Evolutionary conservation across 306 rosid species (phyloP), one percentile per base, ranked within the genome.

Genomic region (Mimosa pudica): DNA sequence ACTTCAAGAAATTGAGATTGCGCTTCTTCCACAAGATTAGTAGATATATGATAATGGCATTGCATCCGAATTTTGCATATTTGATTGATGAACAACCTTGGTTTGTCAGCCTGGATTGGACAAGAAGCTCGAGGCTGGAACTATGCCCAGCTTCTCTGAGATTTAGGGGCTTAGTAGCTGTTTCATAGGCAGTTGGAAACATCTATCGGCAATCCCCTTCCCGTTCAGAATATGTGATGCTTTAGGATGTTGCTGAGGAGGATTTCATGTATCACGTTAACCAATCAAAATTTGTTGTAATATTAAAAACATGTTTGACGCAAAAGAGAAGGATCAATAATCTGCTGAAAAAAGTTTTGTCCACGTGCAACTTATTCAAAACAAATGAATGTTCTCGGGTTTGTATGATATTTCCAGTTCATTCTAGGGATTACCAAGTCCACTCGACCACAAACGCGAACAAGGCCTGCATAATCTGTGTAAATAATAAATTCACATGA

Each of bases 1-100:
- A 7, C 98, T 95, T 83, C 98, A 95, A 73, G 98, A 95, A 80
- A 95, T 95, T 71, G 98, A 95, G 89, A 95, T 95, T 48, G 98
- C 98, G 3, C 98, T 95, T 80, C 98, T 95, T 78, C 91, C 97
- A 7, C 96, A 90, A 76, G 92, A 95, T 64, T 91, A 90, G 84
- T 74, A 58, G 60, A 79, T 85, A 42, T 44, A 10, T 30, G 60
- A 16, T 55, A 4, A 58, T 82, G 38, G 38, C 10, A 32, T 45
- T 74, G 42, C 78, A 51, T 60, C 78, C 64, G 71, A 46, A 52
- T 61, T 73, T 75, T 60, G 79, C 68, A 0, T 64, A 64, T 72
- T 60, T 77, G 71, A 66, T 79, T 77, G 55, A 47, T 65, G 68
- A 76, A 48, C 82, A 17, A 51, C 70, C 42, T 52, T 24, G 54